Conservation (phyloP, 306 rosid species). For the Ormosia semicastrata region DNA sequence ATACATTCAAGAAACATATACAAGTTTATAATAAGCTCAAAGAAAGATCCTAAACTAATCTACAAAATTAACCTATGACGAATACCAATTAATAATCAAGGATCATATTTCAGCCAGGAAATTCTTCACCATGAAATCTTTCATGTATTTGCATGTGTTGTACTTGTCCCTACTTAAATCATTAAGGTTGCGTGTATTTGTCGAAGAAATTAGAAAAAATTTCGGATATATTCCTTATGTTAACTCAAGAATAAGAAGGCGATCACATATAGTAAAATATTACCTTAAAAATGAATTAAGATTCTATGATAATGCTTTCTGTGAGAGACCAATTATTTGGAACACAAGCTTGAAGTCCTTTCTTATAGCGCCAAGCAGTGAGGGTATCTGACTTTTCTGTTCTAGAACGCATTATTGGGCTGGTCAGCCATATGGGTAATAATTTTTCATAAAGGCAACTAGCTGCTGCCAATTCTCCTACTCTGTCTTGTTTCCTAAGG, state of each 20-base stretch:
- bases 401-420: conserved; percentile 22
- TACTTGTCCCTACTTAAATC: conserved; percentile 22
- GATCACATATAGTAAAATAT: not conserved
- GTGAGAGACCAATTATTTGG: conserved; percentile 13
- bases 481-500: conserved; percentile 65
- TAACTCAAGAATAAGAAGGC: not conserved
- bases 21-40: not conserved
- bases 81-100: not conserved
- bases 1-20: not conserved
- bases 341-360: conserved; percentile 24
- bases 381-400: conserved; percentile 35
- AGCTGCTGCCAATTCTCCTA: conserved; percentile 57
- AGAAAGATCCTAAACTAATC: not conserved
- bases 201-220: not conserved
- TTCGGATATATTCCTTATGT: not conserved
- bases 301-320: not conserved
- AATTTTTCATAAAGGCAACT: conserved; percentile 45
- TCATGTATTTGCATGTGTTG: conserved; percentile 8
- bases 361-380: conserved; percentile 38
- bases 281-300: not conserved
- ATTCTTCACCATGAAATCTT: not conserved
- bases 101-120: conserved; percentile 32
- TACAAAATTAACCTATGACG: not conserved
- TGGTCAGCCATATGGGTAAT: conserved; percentile 43
- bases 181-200: not conserved